phyloP scores from a whole-genome alignment of 768 basidiomycete genomes.

The Trametes cubensis region DNA sequence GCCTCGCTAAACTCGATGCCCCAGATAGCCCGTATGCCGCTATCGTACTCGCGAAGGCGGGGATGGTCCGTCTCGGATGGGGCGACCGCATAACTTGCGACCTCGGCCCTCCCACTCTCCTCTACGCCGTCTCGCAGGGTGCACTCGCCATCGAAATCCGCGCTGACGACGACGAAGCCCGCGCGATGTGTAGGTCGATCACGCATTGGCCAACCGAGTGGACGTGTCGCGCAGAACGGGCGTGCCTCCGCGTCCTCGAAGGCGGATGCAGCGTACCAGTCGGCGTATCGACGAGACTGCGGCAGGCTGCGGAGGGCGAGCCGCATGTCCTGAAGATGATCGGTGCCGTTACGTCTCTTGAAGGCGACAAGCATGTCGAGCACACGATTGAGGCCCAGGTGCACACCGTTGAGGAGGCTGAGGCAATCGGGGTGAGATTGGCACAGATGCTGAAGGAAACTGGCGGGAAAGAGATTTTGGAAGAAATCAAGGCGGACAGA shows the following conservation, averaged over 20 bases:
- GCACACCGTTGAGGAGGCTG: constrained; percentile 57
- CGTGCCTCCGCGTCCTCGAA: constrained; percentile 85
- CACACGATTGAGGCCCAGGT: constrained; percentile 59
- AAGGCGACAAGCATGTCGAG: constrained; percentile 74
- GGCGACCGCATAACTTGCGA: constrained; percentile 75
- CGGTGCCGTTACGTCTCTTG: constrained; percentile 83
- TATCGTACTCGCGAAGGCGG: constrained; percentile 91
- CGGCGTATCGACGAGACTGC: constrained; percentile 67
- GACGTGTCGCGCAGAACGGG: constrained; percentile 82
- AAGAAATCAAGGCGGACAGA: constrained; percentile 78
- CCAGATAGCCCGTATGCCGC: constrained; percentile 80
- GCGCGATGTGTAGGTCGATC: constrained; percentile 64
- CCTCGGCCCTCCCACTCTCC: constrained; percentile 72
- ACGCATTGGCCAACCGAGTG: constrained; percentile 80
- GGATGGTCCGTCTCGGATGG: constrained; percentile 80
- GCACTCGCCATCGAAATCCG: constrained; percentile 89
- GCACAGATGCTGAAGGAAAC: constrained; percentile 64
- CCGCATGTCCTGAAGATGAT: constrained; percentile 56
- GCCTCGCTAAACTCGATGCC: constrained; percentile 88
- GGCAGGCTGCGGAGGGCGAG: constrained; percentile 38
- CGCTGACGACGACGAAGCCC: constrained; percentile 58
- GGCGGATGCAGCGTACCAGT: constrained; percentile 98
- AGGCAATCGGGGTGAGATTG: constrained; percentile 65
- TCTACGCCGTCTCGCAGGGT: constrained; percentile 93
- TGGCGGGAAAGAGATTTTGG: constrained; percentile 80